These are phyloP conservation scores for Microdochium trichocladiopsis DNA, from an alignment of 2,329 filamentous ascomycete species.

Conservation along the genomic window DNA sequence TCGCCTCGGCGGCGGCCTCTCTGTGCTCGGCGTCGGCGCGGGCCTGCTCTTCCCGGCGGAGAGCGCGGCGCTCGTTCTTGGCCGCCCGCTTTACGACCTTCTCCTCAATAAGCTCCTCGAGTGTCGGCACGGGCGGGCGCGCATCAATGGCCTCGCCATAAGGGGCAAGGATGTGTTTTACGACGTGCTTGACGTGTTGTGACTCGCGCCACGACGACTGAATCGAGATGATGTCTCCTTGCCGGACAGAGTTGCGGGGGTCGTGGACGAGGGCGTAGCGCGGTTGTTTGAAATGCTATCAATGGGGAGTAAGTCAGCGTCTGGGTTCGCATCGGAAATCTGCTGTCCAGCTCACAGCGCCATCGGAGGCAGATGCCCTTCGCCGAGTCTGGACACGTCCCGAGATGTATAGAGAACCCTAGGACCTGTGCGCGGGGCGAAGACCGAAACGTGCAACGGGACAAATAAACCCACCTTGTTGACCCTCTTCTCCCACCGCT, in stretches of 20 bases:
- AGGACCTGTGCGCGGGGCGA: no score
- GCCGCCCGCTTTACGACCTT: slow-evolving; percentile 35
- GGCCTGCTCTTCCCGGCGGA: not conserved
- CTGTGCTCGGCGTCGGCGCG: slow-evolving; percentile 10
- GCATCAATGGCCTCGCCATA: slow-evolving; percentile 54
- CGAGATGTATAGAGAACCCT: no score
- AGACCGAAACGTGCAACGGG: slow-evolving; percentile 1
- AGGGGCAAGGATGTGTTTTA: slow-evolving; percentile 68
- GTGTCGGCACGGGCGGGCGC: slow-evolving; percentile 57
- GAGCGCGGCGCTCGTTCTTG: slow-evolving; percentile 31
- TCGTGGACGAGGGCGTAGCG: slow-evolving; percentile 70
- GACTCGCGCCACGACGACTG: slow-evolving; percentile 57
- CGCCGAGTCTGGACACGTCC: no score
- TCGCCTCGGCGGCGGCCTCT: slow-evolving; percentile 2
- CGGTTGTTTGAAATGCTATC: slow-evolving; percentile 56
- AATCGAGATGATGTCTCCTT: slow-evolving; percentile 71
- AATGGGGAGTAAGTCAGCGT: not conserved
- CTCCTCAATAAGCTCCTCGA: slow-evolving; percentile 48
- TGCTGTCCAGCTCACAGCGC: no score
- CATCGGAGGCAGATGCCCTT: no score
- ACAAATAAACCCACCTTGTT: slow-evolving; percentile 52
- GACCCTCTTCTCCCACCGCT: slow-evolving; percentile 65
- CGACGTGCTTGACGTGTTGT: slow-evolving; percentile 64
- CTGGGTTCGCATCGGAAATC: no score
- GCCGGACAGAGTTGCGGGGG: slow-evolving; percentile 63